Conservation (phyloP, 148 eudicot species). For the Selenicereus undatus region DNA sequence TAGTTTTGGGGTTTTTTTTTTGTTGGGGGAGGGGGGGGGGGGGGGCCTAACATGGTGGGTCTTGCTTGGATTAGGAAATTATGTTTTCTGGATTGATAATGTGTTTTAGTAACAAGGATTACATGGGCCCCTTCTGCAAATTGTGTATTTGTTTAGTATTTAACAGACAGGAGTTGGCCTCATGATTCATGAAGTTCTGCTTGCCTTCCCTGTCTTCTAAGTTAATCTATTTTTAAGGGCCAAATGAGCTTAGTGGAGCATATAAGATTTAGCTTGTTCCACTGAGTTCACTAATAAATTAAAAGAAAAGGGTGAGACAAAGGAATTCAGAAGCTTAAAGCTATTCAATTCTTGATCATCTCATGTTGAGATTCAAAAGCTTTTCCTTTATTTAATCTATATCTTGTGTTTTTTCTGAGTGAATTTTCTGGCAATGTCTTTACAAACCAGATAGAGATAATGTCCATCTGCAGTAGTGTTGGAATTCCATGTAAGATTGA, state of each 20-base stretch:
- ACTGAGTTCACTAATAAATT: neutral
- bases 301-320: neutral
- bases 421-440: conserved; percentile 24
- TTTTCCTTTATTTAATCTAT: neutral
- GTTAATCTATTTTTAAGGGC: conserved; percentile 9
- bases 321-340: conserved; percentile 15
- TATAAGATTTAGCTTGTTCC: conserved; percentile 19
- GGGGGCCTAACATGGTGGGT: neutral
- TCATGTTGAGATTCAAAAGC: conserved; percentile 14
- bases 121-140: conserved; percentile 23
- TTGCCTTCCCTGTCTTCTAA: conserved; percentile 17
- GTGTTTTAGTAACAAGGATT: conserved; percentile 12
- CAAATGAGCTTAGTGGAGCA: conserved; percentile 23
- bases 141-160: conserved; percentile 8
- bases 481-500: conserved; percentile 47
- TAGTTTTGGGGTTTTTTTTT: neutral
- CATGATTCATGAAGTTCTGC: conserved; percentile 24
- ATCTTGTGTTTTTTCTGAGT: conserved; percentile 16
- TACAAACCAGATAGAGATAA: conserved; percentile 7
- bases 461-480: conserved; percentile 14
- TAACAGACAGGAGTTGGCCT: conserved; percentile 11
- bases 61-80: neutral
- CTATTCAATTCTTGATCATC: conserved; percentile 5
- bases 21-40: neutral
- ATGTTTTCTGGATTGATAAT: conserved; percentile 2